Conservation (phyloP, 2,329 filamentous ascomycete species). For the Calonectria hongkongensis region DNA sequence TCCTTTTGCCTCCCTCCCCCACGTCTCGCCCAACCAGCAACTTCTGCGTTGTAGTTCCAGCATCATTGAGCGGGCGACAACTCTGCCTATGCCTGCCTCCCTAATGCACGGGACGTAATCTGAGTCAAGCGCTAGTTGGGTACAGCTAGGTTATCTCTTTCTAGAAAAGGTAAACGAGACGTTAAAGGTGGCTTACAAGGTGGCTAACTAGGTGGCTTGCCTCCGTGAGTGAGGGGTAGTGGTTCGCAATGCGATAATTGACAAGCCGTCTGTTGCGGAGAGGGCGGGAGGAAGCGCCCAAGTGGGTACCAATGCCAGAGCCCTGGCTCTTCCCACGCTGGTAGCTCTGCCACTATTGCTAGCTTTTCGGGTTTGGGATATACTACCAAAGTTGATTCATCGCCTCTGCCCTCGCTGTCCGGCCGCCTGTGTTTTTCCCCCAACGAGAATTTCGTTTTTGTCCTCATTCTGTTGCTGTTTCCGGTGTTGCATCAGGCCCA, state of each 20-base stretch:
- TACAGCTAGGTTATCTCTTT: neutral
- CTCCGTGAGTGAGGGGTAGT: neutral
- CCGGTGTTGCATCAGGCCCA: neutral
- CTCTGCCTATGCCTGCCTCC: too few relatives aligned
- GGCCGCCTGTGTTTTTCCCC: neutral
- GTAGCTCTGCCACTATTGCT: neutral
- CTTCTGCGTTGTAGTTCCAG: too few relatives aligned
- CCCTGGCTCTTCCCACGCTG: neutral
- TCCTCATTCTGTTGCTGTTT: neutral
- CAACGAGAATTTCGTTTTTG: neutral
- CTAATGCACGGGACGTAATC: neutral
- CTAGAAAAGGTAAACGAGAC: constrained; percentile 5
- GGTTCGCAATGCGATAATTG: constrained; percentile 5
- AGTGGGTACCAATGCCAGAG: neutral
- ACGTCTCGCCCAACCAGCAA: constrained; percentile 8
- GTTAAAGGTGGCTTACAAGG: neutral
- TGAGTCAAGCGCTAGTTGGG: neutral
- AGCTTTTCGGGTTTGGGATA: neutral
- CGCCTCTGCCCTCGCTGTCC: neutral
- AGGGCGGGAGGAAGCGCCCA: neutral
- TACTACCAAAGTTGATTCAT: neutral
- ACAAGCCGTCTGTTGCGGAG: neutral
- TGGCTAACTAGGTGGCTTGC: neutral
- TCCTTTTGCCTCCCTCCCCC: neutral
- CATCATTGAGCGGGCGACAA: neutral